These are phyloP conservation scores for Monosporozyma siamensis DNA, from an alignment of 805 yeast species.

Conservation along the genomic window DNA sequence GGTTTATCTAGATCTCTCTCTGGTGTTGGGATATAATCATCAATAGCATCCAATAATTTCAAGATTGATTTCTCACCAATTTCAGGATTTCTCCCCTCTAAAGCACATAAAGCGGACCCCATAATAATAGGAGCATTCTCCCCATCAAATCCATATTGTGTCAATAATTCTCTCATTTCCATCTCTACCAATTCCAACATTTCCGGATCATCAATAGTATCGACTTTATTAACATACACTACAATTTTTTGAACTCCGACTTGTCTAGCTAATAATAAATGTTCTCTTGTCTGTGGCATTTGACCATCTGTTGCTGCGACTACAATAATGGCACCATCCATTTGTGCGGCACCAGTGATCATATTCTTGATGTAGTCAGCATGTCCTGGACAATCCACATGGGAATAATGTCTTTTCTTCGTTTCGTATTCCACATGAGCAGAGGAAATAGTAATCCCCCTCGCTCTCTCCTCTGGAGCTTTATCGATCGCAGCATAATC, in stretches of 20 bases:
- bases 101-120: constrained; percentile 98
- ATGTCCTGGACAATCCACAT: constrained; percentile 98
- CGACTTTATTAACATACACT: constrained; percentile 96
- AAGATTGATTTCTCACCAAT: constrained; percentile 81
- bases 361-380: constrained; percentile 97
- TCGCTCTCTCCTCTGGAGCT: constrained; percentile 98
- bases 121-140: constrained; percentile 94
- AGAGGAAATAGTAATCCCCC: constrained; percentile 97
- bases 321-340: constrained; percentile 99
- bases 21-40: constrained; percentile 93
- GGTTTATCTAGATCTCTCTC: constrained; percentile 92
- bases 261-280: constrained; percentile 95
- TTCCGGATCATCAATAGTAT: constrained; percentile 95
- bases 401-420: constrained; percentile 90
- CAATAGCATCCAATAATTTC: constrained; percentile 85
- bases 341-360: constrained; percentile 99
- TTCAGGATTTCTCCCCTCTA: constrained; percentile 80
- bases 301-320: constrained; percentile 99
- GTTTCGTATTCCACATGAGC: constrained; percentile 98
- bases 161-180: constrained; percentile 97
- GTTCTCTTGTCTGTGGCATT: constrained; percentile 99
- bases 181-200: constrained; percentile 98
- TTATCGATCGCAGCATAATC: constrained; percentile 91
- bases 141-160: constrained; percentile 93
- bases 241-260: constrained; percentile 98